Evolutionary conservation across 176 grass and related monocot species (phyloP), one percentile per base, ranked within the genome.

Genomic region (Rhynchospora pubera): DNA sequence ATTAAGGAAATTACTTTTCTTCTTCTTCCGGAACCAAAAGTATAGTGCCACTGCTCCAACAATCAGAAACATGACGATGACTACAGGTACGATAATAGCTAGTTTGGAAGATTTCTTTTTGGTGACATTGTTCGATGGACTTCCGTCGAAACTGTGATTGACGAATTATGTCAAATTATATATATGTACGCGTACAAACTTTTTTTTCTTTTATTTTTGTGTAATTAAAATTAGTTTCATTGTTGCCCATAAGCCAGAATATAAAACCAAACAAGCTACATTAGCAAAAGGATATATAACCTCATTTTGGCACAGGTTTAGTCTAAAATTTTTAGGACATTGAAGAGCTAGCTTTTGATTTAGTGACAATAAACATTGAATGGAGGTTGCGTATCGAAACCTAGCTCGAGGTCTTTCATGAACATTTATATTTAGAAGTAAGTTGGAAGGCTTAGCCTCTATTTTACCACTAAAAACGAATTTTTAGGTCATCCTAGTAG

Each of bases 81-180:
- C 52, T 58, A 11, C 55, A 59, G 55, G 23, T 3, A 79, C 24
- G 32, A 79, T 42, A 12, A 56, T 42, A 23, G 83, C 6, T 12
- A 68, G 6, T 77, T 77, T 28, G 8, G 28, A 52, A 9, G 6
- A 24, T 83, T 44, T 84, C 59, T 83, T 55, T 84, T 48, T 83
- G 53, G 75, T 13, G 50, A 2, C 0, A 43, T 45, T 6, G 7
- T 22, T 0, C 11, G 16, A 0, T 0, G 14, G 0, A 55, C 13
- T 19, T 14, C 48, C 26, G 43, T 80, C 32, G 1, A 63, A 48
- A 9, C n/a, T 52, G 44, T 32, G 9, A 58, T n/a, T 12, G 1
- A 26, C 47, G 0, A 50, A 2, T 23, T 23, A 23, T 0, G 19
- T 73, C 44, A 73, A 48, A 47, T 47, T 2, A 72, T 43, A n/a